Evolutionary conservation across 176 grass and related monocot species (phyloP).

Genomic region (Olyra latifolia): DNA sequence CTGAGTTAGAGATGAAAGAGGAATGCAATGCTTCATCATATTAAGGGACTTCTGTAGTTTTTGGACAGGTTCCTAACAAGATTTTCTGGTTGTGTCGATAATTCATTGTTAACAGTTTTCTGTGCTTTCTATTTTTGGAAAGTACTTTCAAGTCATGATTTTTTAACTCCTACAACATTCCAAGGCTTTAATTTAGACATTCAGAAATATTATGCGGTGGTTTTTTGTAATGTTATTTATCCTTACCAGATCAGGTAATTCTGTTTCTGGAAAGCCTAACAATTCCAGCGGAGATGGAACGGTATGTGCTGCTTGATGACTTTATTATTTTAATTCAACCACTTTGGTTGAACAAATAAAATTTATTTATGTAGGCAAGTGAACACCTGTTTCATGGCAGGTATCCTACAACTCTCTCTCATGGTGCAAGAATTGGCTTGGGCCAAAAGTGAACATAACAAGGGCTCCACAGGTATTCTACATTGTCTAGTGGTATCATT

Average conservation of each 20-base stretch:
- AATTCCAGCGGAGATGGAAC: constrained; percentile 83
- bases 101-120: neutral
- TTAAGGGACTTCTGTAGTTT: constrained; percentile 8
- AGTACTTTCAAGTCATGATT: neutral
- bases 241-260: constrained; percentile 95
- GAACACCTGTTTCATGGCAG: constrained; percentile 44
- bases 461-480: constrained; percentile 83
- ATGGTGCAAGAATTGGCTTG: constrained; percentile 98
- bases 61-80: neutral
- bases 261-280: constrained; percentile 70
- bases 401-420: constrained; percentile 95
- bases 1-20: neutral
- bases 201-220: constrained; percentile 9
- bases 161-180: constrained; percentile 26
- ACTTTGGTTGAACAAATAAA: constrained; percentile 23
- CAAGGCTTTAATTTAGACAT: constrained; percentile 17
- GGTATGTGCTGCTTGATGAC: constrained; percentile 53
- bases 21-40: neutral
- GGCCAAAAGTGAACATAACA: constrained; percentile 93
- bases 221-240: constrained; percentile 27
- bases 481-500: constrained; percentile 17
- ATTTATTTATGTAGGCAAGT: constrained; percentile 19
- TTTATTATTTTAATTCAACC: constrained; percentile 27
- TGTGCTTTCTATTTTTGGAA: neutral
- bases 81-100: neutral